Evolutionary conservation across 495 filamentous ascomycete genomes (phyloP).

Genomic region (Xylaria telfairii): DNA sequence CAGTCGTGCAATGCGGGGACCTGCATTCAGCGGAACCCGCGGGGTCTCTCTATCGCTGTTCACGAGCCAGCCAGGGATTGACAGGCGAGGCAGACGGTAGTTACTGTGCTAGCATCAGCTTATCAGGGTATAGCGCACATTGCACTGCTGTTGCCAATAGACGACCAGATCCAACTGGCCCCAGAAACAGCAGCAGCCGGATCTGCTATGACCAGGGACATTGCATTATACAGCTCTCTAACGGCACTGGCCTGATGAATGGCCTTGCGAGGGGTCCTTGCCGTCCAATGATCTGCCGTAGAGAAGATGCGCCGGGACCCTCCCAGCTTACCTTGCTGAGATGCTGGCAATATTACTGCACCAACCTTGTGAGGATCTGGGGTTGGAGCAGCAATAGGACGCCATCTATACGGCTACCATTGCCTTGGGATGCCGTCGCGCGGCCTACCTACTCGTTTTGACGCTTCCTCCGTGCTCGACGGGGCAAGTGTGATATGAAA

Average conservation of each 20-base stretch:
- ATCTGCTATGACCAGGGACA: slow-evolving; percentile 40
- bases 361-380: slow-evolving; percentile 29
- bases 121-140: slow-evolving; percentile 14
- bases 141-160: background rate
- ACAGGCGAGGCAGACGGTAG: slow-evolving; percentile 14
- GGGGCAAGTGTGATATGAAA: background rate
- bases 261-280: slow-evolving; percentile 10
- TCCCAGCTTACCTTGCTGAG: slow-evolving; percentile 8
- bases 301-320: slow-evolving; percentile 7
- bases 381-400: slow-evolving; percentile 27
- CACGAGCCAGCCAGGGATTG: slow-evolving; percentile 16
- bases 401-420: slow-evolving; percentile 28
- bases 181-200: slow-evolving; percentile 24
- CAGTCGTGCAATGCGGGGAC: slow-evolving; percentile 29
- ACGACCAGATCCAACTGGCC: slow-evolving; percentile 13
- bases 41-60: background rate
- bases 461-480: slow-evolving; percentile 3
- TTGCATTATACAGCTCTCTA: slow-evolving; percentile 41
- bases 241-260: slow-evolving; percentile 21
- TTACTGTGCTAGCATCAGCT: slow-evolving; percentile 22
- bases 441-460: slow-evolving; percentile 4
- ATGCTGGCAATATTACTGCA: slow-evolving; percentile 24
- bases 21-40: slow-evolving; percentile 27
- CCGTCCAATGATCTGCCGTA: slow-evolving; percentile 21
- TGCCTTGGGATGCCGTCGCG: slow-evolving; percentile 25